Base-by-base conservation (phyloP, 106 monocot genomes). In the Allium sativum region DNA sequence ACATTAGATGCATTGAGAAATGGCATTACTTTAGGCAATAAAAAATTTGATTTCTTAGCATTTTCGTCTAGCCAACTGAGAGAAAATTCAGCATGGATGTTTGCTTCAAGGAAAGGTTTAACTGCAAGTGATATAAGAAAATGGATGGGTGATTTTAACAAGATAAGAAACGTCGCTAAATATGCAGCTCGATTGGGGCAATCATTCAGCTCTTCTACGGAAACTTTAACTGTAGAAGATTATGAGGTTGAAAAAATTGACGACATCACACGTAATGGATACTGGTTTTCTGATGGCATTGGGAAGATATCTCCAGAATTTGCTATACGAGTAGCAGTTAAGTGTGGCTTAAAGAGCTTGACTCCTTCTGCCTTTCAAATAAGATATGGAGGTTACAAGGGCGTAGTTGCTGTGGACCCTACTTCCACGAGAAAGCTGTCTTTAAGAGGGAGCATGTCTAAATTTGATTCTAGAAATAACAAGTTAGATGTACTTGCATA, bases 41-140 rank as follows among this genome's bases (percentile, higher is more conserved):
- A 87, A 77, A 87, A 82, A 58, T 95, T 90, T 67, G 86, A 90
- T n/a, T 95, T 90, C 64, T 84, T 90, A 47, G 95, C 84, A n/a
- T 95, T 95, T 66, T 95, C 90, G 58, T 77, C 90, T 18, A 95
- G 90, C 44, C 90, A 95, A 61, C 73, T 95, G 47, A 73, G 84
- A 45, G 95, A 95, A 41, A 87, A 71, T 73, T 90, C 95, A 61
- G 55, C 68, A 55, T 95, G 95, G 95, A 90, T 95, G 90, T 95
- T 95, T 81, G 86, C 90, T 64, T 84, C 90, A 48, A 79, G 53
- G 16, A 61, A 16, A n/a, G 77, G 71, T 18, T 42, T 84, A 65
- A 70, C 67, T 70, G 90, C 90, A 14, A 56, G 48, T 40, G 51
- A 48, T 52, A 84, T 95, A 9, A 87, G 95, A 66, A 56, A 64